phyloP scores from a whole-genome alignment of 2,329 filamentous ascomycete genomes.

The Sporothrix brunneoviolacea region DNA sequence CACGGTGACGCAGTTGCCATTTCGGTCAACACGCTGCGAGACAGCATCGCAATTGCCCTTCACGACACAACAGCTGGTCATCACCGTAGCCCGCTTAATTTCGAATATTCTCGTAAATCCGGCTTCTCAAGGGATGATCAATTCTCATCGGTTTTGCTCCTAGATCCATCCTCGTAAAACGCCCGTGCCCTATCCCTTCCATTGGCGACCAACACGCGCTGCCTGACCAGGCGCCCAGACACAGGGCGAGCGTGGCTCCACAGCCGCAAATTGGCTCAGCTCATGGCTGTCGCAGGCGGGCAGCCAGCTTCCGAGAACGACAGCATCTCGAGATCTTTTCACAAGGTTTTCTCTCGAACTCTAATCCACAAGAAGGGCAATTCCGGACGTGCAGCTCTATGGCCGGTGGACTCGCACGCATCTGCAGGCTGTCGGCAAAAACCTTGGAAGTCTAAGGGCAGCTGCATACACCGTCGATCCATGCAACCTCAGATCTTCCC shows the following conservation, averaged over 20 bases:
- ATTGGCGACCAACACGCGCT: not conserved
- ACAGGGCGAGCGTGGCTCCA: not conserved
- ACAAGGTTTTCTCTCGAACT: too few species aligned
- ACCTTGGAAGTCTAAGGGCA: constrained; percentile 9
- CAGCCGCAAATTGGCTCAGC: not conserved
- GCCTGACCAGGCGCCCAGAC: not conserved
- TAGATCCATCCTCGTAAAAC: too few species aligned
- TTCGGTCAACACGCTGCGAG: too few species aligned
- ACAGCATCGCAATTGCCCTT: not conserved
- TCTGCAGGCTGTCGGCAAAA: not conserved
- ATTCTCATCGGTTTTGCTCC: too few species aligned
- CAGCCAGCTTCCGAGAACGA: too few species aligned
- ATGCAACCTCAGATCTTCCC: constrained; percentile 2
- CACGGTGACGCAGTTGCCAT: too few species aligned
- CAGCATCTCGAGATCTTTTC: too few species aligned
- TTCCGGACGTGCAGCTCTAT: not conserved
- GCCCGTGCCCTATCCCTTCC: not conserved
- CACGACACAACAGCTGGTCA: too few species aligned
- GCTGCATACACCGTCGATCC: constrained; percentile 14
- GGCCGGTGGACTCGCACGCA: not conserved
- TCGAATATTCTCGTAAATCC: too few species aligned
- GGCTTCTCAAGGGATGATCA: too few species aligned
- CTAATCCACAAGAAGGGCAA: too few species aligned
- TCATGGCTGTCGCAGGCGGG: not conserved
- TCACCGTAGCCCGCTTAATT: too few species aligned